Conservation (phyloP, 768 basidiomycete genomes). For the Macrolepiota fuliginosa region DNA sequence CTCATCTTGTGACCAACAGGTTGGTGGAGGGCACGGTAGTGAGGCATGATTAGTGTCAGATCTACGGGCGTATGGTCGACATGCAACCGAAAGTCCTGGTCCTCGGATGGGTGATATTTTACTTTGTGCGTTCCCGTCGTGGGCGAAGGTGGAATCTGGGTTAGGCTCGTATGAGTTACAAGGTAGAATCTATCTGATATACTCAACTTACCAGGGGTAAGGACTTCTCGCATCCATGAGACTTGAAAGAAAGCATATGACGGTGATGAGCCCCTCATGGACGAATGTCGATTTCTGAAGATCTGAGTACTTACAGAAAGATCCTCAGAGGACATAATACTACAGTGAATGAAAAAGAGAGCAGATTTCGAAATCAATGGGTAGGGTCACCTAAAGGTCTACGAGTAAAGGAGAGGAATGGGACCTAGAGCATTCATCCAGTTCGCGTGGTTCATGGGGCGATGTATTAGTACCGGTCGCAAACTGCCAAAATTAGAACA, state of each 20-base stretch:
- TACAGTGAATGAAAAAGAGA: background rate
- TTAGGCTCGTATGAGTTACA: constrained; percentile 8
- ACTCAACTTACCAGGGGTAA: constrained; percentile 20
- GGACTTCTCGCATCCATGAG: constrained; percentile 24
- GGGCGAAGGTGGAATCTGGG: constrained; percentile 17
- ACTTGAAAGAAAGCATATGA: constrained; percentile 4
- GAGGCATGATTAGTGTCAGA: constrained; percentile 67
- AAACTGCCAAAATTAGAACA: constrained; percentile 9
- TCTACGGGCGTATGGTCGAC: constrained; percentile 53
- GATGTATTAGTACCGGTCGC: constrained; percentile 10
- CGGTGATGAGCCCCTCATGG: constrained; percentile 7
- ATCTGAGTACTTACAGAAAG: constrained; percentile 1
- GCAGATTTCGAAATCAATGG: background rate
- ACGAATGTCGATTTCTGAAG: background rate
- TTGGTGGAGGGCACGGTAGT: constrained; percentile 74
- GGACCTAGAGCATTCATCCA: constrained; percentile 2
- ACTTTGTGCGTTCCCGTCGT: constrained; percentile 57
- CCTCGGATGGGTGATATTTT: constrained; percentile 55
- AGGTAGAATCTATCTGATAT: background rate
- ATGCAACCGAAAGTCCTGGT: constrained; percentile 68
- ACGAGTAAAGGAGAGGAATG: background rate
- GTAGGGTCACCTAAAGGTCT: background rate
- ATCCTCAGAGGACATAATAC: constrained; percentile 9
- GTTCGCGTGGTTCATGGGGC: background rate
- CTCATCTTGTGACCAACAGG: constrained; percentile 70